phyloP scores from a whole-genome alignment of 2,329 filamentous ascomycete species.

The Rhynchosporium graminicola region DNA sequence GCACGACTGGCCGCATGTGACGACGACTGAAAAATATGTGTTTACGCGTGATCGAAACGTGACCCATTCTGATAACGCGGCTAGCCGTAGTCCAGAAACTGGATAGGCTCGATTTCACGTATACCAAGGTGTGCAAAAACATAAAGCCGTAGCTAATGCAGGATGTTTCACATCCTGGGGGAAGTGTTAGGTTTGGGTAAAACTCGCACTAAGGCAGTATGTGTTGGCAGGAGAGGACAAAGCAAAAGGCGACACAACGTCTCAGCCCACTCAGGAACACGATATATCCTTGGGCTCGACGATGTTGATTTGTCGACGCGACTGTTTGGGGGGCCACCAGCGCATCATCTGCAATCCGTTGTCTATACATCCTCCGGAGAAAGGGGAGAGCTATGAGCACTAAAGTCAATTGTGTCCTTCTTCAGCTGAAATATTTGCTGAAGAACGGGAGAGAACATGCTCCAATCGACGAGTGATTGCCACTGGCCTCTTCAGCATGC shows the following conservation, averaged over 20 bases:
- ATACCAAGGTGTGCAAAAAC: too few relatives aligned
- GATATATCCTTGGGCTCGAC: conserved; percentile 6
- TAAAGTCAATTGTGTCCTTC: not conserved
- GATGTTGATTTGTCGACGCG: conserved; percentile 15
- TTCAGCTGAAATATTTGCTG: not conserved
- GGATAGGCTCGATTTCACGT: too few relatives aligned
- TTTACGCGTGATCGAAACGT: not conserved
- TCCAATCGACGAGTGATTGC: conserved; percentile 13
- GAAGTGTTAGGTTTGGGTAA: not conserved
- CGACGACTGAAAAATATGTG: too few relatives aligned
- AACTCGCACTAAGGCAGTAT: conserved; percentile 8
- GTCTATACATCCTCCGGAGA: conserved; percentile 4
- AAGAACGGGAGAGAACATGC: not conserved
- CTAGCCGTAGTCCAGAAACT: too few relatives aligned
- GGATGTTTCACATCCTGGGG: not conserved
- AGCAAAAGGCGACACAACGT: not conserved
- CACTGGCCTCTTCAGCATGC: not conserved
- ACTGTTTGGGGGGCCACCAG: conserved; percentile 19
- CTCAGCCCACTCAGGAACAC: conserved; percentile 5
- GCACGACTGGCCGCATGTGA: too few relatives aligned
- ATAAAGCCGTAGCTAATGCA: conserved; percentile 4
- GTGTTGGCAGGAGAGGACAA: conserved; percentile 8
- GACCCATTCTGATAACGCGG: not conserved
- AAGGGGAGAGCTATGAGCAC: not conserved
- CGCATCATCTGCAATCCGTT: conserved; percentile 18